Percentiles rank a stretch among this genome's conserved stretches.
Conservation (phyloP, 257 asterid species). For the Nicotiana knightiana region DNA sequence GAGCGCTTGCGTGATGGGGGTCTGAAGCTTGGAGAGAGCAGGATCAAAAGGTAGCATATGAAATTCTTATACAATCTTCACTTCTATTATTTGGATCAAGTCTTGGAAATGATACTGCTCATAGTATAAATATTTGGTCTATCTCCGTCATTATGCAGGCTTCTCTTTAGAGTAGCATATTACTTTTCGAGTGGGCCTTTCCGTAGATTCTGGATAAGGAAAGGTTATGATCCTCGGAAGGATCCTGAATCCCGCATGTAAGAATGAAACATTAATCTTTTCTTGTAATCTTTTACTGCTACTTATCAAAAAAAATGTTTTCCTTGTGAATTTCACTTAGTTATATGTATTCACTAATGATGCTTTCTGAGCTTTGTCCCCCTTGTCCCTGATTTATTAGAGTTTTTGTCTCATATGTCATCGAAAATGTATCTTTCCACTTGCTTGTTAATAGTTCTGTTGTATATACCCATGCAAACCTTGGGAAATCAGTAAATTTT, state of each 20-base stretch:
- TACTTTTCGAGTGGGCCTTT: conserved; percentile 91
- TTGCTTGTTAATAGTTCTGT: not conserved
- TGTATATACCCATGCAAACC: not conserved
- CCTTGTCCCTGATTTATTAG: not conserved
- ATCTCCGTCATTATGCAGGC: conserved; percentile 40
- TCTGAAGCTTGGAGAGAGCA: conserved; percentile 33
- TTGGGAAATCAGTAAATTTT: not conserved
- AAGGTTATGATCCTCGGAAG: conserved; percentile 96
- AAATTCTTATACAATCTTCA: not conserved
- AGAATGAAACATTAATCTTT: conserved; percentile 20
- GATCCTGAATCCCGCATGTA: conserved; percentile 95
- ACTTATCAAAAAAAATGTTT: conserved; percentile 7
- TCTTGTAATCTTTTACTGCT: not conserved
- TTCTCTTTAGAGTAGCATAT: conserved; percentile 77
- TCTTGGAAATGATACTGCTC: conserved; percentile 1
- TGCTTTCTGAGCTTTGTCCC: not conserved
- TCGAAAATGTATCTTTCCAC: not conserved
- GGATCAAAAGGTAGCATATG: conserved; percentile 60
- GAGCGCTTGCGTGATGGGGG: conserved; percentile 62
- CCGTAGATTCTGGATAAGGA: conserved; percentile 80
- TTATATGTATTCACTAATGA: not conserved
- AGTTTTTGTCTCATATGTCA: not conserved
- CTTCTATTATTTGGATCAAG: not conserved
- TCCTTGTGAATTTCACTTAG: not conserved
- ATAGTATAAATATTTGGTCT: not conserved